Base-by-base conservation (phyloP, 768 basidiomycete species). In the Calocybe gangraenosa region DNA sequence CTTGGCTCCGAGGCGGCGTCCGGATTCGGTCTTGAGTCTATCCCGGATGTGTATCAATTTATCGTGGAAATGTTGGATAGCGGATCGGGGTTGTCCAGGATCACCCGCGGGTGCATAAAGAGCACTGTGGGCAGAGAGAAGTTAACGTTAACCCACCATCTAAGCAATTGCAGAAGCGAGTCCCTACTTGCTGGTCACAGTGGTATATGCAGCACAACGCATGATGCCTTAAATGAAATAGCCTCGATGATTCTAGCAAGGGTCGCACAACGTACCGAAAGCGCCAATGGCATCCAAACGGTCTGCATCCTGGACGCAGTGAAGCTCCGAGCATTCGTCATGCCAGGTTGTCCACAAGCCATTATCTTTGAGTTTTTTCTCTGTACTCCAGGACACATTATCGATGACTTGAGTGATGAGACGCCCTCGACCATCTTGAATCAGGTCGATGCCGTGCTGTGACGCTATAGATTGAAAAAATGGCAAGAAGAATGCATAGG, bases 381-480 rank as follows among this genome's bases (percentile, higher is more conserved):
- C 92, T 2, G 84, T 92, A 34, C 77, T 83, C 87, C 89, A 94
- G 0, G 87, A 91, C 3, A 92, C 83, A 50, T 82, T 84, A 23
- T 89, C 82, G 21, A 93, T 70, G 48, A 94, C 78, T 52, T 64
- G 68, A 19, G 76, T 66, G 37, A 89, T 71, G 17, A 68, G 53
- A 34, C 63, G 66, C 20, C 80, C 84, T 20, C 84, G 74, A 2
- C 81, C 80, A 44, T 86, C 79, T 11, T 61, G 53, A 35, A 87
- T 65, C 21, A 87, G 66, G 56, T 87, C 79, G 18, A 83, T 46
- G 3, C 69, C 73, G 42, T 71, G 64, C 39, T 66, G 58, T 2
- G 55, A 55, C 3, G 69, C 68, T 57, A 76, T 64, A 3, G 61
- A 63, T 43, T 68, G 51, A 59, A 87, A 87, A 62, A 81, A 79